These are phyloP conservation scores for Acacia melanoxylon DNA, from an alignment of 306 rosid species.

Conservation along the genomic window DNA sequence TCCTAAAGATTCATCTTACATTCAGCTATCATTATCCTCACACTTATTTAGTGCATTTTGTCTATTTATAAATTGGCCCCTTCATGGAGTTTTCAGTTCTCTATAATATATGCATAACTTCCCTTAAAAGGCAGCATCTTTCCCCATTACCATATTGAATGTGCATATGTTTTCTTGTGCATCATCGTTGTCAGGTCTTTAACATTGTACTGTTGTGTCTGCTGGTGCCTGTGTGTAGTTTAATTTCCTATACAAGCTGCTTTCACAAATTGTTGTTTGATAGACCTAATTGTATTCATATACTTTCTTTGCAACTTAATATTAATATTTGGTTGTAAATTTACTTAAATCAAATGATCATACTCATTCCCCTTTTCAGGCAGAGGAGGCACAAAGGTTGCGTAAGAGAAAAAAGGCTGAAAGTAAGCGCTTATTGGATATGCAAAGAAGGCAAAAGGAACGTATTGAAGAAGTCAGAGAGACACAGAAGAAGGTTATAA, in stretches of 20 bases:
- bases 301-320: background rate
- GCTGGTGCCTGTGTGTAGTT: background rate
- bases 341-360: slow-evolving; percentile 19
- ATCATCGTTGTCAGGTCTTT: background rate
- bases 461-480: slow-evolving; percentile 94
- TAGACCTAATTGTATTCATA: background rate
- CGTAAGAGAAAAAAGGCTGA: slow-evolving; percentile 89
- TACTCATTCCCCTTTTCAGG: slow-evolving; percentile 48
- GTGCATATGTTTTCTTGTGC: background rate
- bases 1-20: too few relatives aligned
- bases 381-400: slow-evolving; percentile 78
- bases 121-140: background rate
- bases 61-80: background rate
- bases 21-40: too few relatives aligned
- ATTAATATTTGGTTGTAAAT: slow-evolving; percentile 13
- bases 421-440: slow-evolving; percentile 59
- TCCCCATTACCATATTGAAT: background rate
- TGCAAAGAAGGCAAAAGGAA: slow-evolving; percentile 81
- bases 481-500: slow-evolving; percentile 83
- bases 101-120: background rate
- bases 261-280: slow-evolving; percentile 1
- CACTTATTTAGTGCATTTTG: background rate
- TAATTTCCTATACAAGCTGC: background rate
- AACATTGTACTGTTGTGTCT: background rate
- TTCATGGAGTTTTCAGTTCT: background rate